Conservation (phyloP, 257 asterid genomes). For the Gynochthodes officinalis region DNA sequence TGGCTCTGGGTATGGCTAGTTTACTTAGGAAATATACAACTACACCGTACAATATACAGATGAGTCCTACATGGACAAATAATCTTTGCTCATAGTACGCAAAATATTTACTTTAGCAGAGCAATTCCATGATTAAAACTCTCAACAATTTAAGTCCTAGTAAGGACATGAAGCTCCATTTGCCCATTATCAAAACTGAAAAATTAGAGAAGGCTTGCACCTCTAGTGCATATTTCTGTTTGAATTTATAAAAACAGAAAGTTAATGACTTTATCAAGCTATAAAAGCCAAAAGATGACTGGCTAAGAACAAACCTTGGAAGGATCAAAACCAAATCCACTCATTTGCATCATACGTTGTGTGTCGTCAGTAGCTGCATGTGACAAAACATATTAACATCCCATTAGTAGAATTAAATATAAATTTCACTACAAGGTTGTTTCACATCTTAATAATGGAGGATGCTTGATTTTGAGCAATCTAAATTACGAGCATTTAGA, state of each 20-base stretch:
- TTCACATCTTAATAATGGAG: not conserved
- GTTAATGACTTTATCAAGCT: not conserved
- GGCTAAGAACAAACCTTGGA: slow-evolving; percentile 46
- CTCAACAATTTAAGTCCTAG: not conserved
- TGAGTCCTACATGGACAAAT: not conserved
- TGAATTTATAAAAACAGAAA: not conserved
- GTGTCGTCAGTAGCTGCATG: slow-evolving; percentile 82
- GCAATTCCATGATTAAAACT: not conserved
- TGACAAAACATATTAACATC: slow-evolving; percentile 19
- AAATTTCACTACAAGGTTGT: not conserved
- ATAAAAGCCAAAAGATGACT: not conserved
- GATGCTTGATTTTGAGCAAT: not conserved
- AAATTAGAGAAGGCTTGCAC: not conserved
- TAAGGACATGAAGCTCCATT: not conserved
- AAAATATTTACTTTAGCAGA: not conserved
- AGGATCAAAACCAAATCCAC: slow-evolving; percentile 92
- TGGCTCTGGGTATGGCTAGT: too few relatives aligned
- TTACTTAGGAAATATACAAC: too few relatives aligned
- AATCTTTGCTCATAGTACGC: not conserved
- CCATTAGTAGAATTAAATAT: not conserved
- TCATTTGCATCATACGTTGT: slow-evolving; percentile 96
- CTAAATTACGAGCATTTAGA: slow-evolving; percentile 1
- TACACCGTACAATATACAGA: too few relatives aligned
- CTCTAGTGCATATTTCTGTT: not conserved
- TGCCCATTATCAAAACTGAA: not conserved